Conservation (phyloP, 78 protist genomes). For the Dictyostelium capitatum region DNA sequence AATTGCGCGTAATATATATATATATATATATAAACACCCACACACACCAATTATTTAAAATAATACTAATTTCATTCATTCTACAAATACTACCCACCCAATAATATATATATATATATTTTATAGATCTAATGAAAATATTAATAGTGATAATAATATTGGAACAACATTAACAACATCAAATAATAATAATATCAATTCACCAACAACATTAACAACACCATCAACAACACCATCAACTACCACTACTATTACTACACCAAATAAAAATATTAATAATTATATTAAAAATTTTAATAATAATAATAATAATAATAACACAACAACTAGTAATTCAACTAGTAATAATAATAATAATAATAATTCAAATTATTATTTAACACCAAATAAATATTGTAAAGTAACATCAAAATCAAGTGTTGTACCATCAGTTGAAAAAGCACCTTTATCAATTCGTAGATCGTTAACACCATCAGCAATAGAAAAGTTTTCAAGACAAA, state of each 20-base stretch:
- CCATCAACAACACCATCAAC: not conserved
- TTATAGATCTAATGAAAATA: conserved; percentile 30
- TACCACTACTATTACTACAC: not conserved
- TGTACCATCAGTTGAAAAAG: conserved; percentile 52
- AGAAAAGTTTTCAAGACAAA: conserved; percentile 10
- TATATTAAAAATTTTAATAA: not conserved
- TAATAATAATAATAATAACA: not conserved
- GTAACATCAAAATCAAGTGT: not conserved
- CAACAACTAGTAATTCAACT: not conserved
- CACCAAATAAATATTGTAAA: not conserved
- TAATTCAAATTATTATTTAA: not conserved
- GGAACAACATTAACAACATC: conserved; percentile 1
- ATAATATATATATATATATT: not conserved
- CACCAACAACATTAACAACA: not conserved
- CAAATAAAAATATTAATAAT: conserved; percentile 5
- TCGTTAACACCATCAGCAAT: conserved; percentile 62
- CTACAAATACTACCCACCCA: not conserved
- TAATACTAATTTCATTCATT: not conserved
- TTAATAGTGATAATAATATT: conserved; percentile 2
- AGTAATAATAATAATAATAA: not conserved
- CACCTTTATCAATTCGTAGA: conserved; percentile 73
- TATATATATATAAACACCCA: no score
- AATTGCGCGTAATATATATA: no score
- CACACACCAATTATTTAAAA: not conserved
- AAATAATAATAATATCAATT: not conserved